These are phyloP conservation scores for Liquidambar formosana DNA, from an alignment of 164 flowering plant species.

Conservation along the genomic window DNA sequence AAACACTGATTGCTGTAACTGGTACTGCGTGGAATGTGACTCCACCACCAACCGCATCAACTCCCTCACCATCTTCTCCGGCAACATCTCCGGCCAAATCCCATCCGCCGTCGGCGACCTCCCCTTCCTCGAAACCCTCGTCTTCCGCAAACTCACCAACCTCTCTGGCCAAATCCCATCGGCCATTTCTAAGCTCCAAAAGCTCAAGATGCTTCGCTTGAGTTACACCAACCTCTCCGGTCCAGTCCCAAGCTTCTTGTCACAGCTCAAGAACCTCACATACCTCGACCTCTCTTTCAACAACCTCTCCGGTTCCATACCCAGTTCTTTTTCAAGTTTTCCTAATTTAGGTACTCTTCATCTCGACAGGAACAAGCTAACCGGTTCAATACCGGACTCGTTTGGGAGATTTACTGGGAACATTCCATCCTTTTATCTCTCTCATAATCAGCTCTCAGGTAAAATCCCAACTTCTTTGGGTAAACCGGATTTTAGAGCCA, in stretches of 20 bases:
- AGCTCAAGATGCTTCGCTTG: conserved; percentile 43
- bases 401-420: conserved; percentile 35
- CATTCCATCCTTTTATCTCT: conserved; percentile 35
- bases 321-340: conserved; percentile 40
- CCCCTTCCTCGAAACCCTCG: conserved; percentile 51
- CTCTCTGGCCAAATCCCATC: conserved; percentile 63
- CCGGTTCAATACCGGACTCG: conserved; percentile 62
- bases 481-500: conserved; percentile 13
- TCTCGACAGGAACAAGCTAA: conserved; percentile 58
- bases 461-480: conserved; percentile 51
- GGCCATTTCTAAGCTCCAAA: conserved; percentile 54
- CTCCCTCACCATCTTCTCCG: conserved; percentile 42
- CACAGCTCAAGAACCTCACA: conserved; percentile 38
- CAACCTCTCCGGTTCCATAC: conserved; percentile 60
- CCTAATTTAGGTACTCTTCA: conserved; percentile 38
- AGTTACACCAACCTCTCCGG: conserved; percentile 61
- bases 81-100: conserved; percentile 50
- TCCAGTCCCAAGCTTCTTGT: conserved; percentile 57
- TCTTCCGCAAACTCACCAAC: conserved; percentile 46
- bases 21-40: conserved; percentile 62
- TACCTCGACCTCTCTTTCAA: conserved; percentile 60
- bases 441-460: conserved; percentile 69
- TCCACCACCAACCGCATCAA: conserved; percentile 46
- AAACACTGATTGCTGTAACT: conserved; percentile 56
- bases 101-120: conserved; percentile 62